phyloP scores from a whole-genome alignment of 306 rosid genomes.

The Vigna angularis region DNA sequence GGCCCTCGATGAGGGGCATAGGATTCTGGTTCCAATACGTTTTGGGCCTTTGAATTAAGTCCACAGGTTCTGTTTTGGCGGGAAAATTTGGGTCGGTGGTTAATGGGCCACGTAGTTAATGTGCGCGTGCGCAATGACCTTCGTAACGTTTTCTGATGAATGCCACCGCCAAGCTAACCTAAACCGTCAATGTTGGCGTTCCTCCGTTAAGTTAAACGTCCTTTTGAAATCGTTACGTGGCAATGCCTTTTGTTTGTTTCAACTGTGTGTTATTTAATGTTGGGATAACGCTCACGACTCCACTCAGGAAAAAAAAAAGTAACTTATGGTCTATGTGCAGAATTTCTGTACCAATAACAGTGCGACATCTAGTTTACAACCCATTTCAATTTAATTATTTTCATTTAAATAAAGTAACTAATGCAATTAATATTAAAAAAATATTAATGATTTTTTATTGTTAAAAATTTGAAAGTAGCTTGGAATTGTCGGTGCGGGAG shows the following conservation, averaged over 20 bases:
- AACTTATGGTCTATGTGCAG: too few species aligned
- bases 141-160: not conserved
- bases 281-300: not conserved
- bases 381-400: too few species aligned
- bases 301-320: too few species aligned
- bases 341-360: too few species aligned
- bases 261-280: not conserved
- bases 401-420: too few species aligned
- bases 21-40: slow-evolving; percentile 22
- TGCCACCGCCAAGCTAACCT: slow-evolving; percentile 23
- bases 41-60: slow-evolving; percentile 18
- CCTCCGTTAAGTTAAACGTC: not conserved
- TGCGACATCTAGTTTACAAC: too few species aligned
- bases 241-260: too few species aligned
- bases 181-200: not conserved
- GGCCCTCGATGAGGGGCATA: slow-evolving; percentile 16
- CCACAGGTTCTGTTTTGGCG: slow-evolving; percentile 37
- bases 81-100: not conserved
- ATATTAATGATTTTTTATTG: too few species aligned
- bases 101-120: slow-evolving; percentile 18
- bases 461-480: not conserved
- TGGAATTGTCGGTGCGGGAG: not conserved
- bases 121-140: not conserved
- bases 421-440: too few species aligned
- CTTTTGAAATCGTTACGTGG: not conserved